These are phyloP conservation scores for Tylopilus balloui DNA, from an alignment of 768 basidiomycete genomes.

Conservation along the genomic window DNA sequence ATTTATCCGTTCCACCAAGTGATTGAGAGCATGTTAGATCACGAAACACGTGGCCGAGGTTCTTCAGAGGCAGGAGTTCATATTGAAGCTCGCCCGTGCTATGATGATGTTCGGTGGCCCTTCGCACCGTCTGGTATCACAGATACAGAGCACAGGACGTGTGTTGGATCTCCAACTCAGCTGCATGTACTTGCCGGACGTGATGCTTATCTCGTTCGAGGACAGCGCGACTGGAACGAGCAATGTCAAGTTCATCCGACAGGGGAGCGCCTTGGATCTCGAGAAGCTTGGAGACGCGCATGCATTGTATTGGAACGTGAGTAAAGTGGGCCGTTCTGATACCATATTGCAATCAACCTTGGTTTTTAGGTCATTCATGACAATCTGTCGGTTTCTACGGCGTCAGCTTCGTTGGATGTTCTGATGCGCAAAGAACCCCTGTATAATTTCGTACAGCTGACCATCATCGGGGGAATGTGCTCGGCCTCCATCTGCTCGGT, in stretches of 20 bases:
- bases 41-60: conserved; percentile 82
- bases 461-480: conserved; percentile 74
- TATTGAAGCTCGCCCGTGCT: conserved; percentile 76
- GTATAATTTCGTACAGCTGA: conserved; percentile 56
- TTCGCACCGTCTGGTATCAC: conserved; percentile 75
- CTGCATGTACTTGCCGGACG: conserved; percentile 71
- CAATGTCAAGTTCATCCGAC: conserved; percentile 75
- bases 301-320: conserved; percentile 67
- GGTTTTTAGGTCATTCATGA: conserved; percentile 72
- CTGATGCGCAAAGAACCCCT: conserved; percentile 66
- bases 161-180: conserved; percentile 72
- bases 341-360: neutral
- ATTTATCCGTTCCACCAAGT: neutral
- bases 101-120: conserved; percentile 91
- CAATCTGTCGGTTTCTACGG: conserved; percentile 67
- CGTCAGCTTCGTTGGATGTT: conserved; percentile 61
- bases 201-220: conserved; percentile 79
- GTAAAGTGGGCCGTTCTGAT: conserved; percentile 6
- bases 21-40: conserved; percentile 43
- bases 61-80: conserved; percentile 76
- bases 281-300: conserved; percentile 72
- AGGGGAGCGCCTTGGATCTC: conserved; percentile 66
- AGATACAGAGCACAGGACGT: conserved; percentile 72
- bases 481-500: conserved; percentile 70
- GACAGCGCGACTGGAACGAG: conserved; percentile 76